These are phyloP conservation scores for Candida saitoana DNA, from an alignment of 805 yeast genomes.

Conservation along the genomic window DNA sequence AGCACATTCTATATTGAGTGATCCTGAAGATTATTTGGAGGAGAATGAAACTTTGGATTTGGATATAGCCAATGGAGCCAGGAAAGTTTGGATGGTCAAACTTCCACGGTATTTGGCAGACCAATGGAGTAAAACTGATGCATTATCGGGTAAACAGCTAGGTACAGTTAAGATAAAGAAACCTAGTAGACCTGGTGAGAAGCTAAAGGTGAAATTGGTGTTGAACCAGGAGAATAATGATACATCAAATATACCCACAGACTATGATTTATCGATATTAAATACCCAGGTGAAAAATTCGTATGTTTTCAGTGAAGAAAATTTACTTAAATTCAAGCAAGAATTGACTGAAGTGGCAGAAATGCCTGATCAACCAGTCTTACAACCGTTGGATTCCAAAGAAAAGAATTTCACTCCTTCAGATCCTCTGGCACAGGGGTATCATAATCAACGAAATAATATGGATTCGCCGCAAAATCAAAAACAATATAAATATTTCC, in stretches of 20 bases:
- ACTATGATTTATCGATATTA: slow-evolving; percentile 74
- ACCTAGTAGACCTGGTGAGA: slow-evolving; percentile 24
- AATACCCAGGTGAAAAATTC: slow-evolving; percentile 82
- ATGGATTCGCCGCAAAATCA: slow-evolving; percentile 9
- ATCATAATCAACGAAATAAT: slow-evolving; percentile 5
- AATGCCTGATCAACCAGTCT: slow-evolving; percentile 50
- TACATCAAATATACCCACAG: slow-evolving; percentile 57
- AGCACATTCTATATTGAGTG: slow-evolving; percentile 36
- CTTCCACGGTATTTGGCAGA: slow-evolving; percentile 84
- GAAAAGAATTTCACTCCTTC: slow-evolving; percentile 6
- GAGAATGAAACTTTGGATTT: slow-evolving; percentile 74
- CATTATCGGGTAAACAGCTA: slow-evolving; percentile 66
- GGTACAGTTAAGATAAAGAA: slow-evolving; percentile 77
- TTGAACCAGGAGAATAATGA: slow-evolving; percentile 37
- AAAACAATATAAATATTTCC: slow-evolving; percentile 21
- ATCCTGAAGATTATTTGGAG: slow-evolving; percentile 44
- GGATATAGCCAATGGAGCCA: slow-evolving; percentile 55
- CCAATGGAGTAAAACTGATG: slow-evolving; percentile 60
- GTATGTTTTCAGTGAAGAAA: slow-evolving; percentile 83
- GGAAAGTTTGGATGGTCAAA: slow-evolving; percentile 89
- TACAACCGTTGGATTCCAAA: slow-evolving; percentile 31
- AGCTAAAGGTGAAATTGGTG: slow-evolving; percentile 52
- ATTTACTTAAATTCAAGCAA: slow-evolving; percentile 54
- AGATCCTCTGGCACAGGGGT: slow-evolving; percentile 10
- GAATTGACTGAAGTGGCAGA: slow-evolving; percentile 49